phyloP scores from a whole-genome alignment of 371 early-diverging fungal genomes.

The Entomophthora muscae region DNA sequence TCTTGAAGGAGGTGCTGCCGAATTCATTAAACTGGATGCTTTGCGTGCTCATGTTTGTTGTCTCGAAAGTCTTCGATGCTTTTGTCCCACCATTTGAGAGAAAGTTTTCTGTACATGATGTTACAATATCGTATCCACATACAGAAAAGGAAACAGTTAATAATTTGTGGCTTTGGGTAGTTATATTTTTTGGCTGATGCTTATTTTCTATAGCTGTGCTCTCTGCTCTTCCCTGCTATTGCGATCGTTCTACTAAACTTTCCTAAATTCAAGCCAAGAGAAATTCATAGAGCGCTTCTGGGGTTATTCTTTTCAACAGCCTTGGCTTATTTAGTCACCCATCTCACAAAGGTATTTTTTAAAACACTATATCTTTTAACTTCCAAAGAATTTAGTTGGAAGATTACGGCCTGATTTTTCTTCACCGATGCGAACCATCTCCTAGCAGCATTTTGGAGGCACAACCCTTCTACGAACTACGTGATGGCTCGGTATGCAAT shows the following conservation, averaged over 20 bases:
- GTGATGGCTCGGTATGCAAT: conserved; percentile 69
- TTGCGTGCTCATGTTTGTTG: background rate
- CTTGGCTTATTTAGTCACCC: conserved; percentile 1
- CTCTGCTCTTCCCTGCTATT: conserved; percentile 22
- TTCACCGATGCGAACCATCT: conserved; percentile 61
- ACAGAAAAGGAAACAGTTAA: conserved; percentile 39
- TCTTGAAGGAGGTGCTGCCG: background rate
- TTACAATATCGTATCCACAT: conserved; percentile 40
- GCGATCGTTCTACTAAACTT: conserved; percentile 25
- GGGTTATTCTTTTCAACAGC: too few relatives aligned
- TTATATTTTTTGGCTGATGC: background rate
- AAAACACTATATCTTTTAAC: background rate
- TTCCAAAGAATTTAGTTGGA: conserved; percentile 32
- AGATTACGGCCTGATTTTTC: conserved; percentile 83
- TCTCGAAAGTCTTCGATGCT: conserved; percentile 21
- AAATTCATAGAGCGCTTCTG: too few relatives aligned
- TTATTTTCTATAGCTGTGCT: too few relatives aligned
- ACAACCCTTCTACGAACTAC: conserved; percentile 29
- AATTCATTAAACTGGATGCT: background rate
- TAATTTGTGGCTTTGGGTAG: conserved; percentile 30
- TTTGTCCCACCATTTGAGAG: conserved; percentile 45
- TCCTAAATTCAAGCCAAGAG: conserved; percentile 33
- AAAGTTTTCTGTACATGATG: conserved; percentile 46
- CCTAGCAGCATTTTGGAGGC: conserved; percentile 9
- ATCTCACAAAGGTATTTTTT: conserved; percentile 3